phyloP scores from a whole-genome alignment of 75 land plant genomes.

The Gnetum montanum region DNA sequence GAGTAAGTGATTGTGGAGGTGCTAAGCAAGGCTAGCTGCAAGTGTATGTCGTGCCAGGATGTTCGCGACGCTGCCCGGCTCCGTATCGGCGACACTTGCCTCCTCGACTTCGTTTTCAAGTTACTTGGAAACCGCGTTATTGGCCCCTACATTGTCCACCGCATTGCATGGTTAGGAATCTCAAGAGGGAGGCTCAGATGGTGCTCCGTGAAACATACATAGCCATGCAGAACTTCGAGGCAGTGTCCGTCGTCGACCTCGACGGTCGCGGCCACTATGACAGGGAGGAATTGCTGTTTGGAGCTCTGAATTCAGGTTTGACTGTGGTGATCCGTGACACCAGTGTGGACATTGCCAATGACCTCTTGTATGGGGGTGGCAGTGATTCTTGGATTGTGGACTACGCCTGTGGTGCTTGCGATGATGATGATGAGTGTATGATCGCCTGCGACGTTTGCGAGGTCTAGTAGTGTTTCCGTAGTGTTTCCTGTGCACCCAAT shows the following conservation, averaged over 20 bases:
- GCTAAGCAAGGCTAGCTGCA: constrained; percentile 34
- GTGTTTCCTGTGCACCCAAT: too few relatives aligned
- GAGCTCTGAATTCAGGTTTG: constrained; percentile 46
- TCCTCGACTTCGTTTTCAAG: constrained; percentile 75
- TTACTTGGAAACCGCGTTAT: constrained; percentile 69
- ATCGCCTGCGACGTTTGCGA: constrained; percentile 61
- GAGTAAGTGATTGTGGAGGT: constrained; percentile 61
- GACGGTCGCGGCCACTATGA: constrained; percentile 31
- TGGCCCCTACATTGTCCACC: constrained; percentile 66
- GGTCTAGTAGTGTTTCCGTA: constrained; percentile 78
- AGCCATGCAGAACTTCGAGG: constrained; percentile 28
- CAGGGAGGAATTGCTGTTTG: constrained; percentile 50
- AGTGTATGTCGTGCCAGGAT: constrained; percentile 73
- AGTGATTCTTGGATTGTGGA: constrained; percentile 43
- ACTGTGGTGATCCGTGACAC: constrained; percentile 31
- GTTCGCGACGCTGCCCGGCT: constrained; percentile 66
- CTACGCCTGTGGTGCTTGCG: constrained; percentile 64
- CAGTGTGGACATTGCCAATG: constrained; percentile 33
- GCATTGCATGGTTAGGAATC: constrained; percentile 47
- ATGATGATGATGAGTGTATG: constrained; percentile 67
- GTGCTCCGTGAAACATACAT: constrained; percentile 63
- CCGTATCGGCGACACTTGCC: constrained; percentile 79
- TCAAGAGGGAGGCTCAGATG: constrained; percentile 20
- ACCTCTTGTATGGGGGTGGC: constrained; percentile 61
- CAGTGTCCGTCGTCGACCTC: constrained; percentile 17